Conservation (phyloP, 2,329 filamentous ascomycete species). For the Penicillium expansum region DNA sequence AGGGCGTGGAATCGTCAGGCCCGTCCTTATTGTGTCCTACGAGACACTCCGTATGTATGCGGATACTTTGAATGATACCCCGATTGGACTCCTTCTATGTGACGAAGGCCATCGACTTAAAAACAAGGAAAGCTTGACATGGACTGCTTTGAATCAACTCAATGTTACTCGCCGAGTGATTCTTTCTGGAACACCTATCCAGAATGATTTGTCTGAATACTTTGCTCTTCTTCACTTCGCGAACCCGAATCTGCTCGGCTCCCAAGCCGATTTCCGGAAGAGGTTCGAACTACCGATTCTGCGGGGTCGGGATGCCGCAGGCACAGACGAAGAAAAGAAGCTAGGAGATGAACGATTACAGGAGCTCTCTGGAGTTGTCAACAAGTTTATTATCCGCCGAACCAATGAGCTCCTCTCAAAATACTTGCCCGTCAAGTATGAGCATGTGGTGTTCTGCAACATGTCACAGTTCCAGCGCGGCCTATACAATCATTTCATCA, state of each 20-base stretch:
- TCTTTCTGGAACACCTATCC: conserved; percentile 92
- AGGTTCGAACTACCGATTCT: conserved; percentile 91
- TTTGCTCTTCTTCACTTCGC: conserved; percentile 95
- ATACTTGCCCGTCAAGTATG: conserved; percentile 96
- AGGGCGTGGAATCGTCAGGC: conserved; percentile 83
- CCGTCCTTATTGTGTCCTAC: conserved; percentile 96
- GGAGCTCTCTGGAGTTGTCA: conserved; percentile 81
- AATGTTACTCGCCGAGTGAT: conserved; percentile 92
- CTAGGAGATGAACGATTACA: conserved; percentile 78
- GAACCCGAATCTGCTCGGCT: conserved; percentile 88
- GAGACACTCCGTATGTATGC: conserved; percentile 91
- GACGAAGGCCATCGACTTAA: conserved; percentile 96
- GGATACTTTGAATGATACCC: conserved; percentile 82
- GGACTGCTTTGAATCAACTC: conserved; percentile 81
- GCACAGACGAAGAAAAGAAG: conserved; percentile 75
- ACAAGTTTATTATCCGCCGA: conserved; percentile 96
- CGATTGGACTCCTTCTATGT: conserved; percentile 89
- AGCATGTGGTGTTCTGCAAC: conserved; percentile 98
- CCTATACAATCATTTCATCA: conserved; percentile 96
- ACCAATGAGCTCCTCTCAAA: conserved; percentile 98
- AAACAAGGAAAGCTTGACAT: conserved; percentile 94
- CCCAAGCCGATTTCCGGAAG: conserved; percentile 86
- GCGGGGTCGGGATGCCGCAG: conserved; percentile 84
- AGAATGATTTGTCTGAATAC: conserved; percentile 98
- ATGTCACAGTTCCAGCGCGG: conserved; percentile 88